Base-by-base conservation (phyloP, 192 early-diverging fungal species). In the Geranomyces variabilis region DNA sequence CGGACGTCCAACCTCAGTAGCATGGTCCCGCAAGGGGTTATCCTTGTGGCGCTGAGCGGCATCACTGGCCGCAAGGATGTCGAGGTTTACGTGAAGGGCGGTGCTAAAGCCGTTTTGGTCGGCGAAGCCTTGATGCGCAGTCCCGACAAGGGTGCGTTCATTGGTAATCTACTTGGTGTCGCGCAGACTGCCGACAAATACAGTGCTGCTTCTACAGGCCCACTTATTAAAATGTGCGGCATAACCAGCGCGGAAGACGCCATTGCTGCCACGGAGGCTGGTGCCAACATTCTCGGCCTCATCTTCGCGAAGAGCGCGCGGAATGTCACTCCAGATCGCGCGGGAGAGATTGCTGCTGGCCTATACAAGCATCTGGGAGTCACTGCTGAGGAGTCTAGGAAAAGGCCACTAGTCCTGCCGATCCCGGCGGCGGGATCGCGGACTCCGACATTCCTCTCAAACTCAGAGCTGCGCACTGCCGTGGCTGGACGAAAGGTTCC, bases 111-210 rank as follows among this genome's bases (percentile, higher is more conserved):
- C 13, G 89, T 98, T 10, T 80, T 99, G 44, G 93, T 99, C 0
- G 97, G 97, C 14, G 96, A 99, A 77, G 91, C 94, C 3, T 78
- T 99, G 75, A 99, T 99, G 96, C 83, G 89, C 29, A 82, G 91
- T 15, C 67, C 80, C 34, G 88, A 96, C 72, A 90, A 92, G 82
- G 72, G 77, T 0, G 81, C 77, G 0, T 95, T 97, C 81, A 88
- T 99, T 33, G 66, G 80, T 44, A 84, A 86, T 29, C 81, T 99
- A 30, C 69, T 92, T 64, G 84, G 82, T 19, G 58, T 68, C 7
- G 21, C 70, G 14, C 22, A 24, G 51, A 14, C 9, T 33, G 21
- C 21, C 49, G 12, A 19, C 14, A 30, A 7, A 0, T 22, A 13
- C 14, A 28, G 28, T 24, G 45, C 22, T 36, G 49, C 24, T 6